phyloP scores from a whole-genome alignment of 2,329 filamentous ascomycete genomes.

The Magnaporthiopsis incrustans region DNA sequence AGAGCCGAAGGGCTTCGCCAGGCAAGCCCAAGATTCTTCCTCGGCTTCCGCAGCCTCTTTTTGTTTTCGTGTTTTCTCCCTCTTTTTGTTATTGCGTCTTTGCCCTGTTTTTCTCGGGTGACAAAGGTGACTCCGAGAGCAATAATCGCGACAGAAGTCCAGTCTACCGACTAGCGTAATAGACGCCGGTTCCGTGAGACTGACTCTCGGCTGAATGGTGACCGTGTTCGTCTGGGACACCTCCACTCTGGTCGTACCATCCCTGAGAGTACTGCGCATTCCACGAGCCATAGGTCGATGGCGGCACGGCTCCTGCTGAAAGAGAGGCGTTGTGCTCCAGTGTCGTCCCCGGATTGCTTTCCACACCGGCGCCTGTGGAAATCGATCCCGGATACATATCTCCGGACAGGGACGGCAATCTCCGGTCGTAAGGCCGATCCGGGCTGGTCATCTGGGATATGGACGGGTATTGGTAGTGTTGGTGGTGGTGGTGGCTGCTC shows the following conservation, averaged over 20 bases:
- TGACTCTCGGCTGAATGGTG: slow-evolving; percentile 19
- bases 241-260: slow-evolving; percentile 27
- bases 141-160: too few relatives aligned
- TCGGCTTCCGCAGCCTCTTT: not conserved
- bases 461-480: slow-evolving; percentile 33
- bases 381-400: slow-evolving; percentile 36
- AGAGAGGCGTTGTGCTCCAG: slow-evolving; percentile 27
- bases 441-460: slow-evolving; percentile 25
- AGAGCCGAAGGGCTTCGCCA: not conserved
- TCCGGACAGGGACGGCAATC: slow-evolving; percentile 28
- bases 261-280: slow-evolving; percentile 34
- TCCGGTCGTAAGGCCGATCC: slow-evolving; percentile 34
- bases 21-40: not conserved
- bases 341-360: slow-evolving; percentile 25
- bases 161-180: slow-evolving; percentile 23
- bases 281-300: slow-evolving; percentile 34
- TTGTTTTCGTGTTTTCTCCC: not conserved
- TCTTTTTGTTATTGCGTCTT: not conserved
- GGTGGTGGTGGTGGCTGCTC: slow-evolving; percentile 20
- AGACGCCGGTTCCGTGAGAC: slow-evolving; percentile 19
- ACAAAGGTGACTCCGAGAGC: too few relatives aligned
- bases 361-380: slow-evolving; percentile 26
- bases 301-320: slow-evolving; percentile 28
- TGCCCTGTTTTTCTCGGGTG: too few relatives aligned
- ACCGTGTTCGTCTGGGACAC: slow-evolving; percentile 15